A percentile compares a stretch with the other conserved stretches of the same genome.
phyloP scores from a whole-genome alignment of 192 early-diverging fungal species.

The Coemansia sp. region DNA sequence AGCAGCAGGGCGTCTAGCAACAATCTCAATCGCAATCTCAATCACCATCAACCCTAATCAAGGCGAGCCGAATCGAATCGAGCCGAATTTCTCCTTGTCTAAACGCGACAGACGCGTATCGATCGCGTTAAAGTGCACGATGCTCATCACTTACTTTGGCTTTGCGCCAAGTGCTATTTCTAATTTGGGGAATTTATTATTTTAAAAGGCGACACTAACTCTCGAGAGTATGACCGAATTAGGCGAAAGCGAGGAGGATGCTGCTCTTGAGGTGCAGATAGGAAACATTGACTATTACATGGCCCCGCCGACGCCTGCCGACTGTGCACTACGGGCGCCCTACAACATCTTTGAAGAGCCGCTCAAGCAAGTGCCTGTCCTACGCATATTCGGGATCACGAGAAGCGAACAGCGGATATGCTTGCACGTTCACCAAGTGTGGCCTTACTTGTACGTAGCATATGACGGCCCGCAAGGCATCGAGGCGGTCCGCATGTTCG shows the following conservation, averaged over 20 bases:
- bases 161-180: background rate
- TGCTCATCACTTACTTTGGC: background rate
- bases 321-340: constrained; percentile 27
- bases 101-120: no score
- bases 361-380: constrained; percentile 53
- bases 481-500: constrained; percentile 29
- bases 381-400: constrained; percentile 83
- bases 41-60: background rate
- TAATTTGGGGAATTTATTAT: background rate
- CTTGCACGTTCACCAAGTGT: constrained; percentile 83
- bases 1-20: background rate
- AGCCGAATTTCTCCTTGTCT: background rate
- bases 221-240: background rate
- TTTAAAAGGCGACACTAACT: background rate
- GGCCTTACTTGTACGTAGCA: constrained; percentile 81
- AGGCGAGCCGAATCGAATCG: background rate
- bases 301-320: constrained; percentile 26
- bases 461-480: constrained; percentile 50
- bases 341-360: constrained; percentile 42
- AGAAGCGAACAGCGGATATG: constrained; percentile 70
- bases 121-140: background rate
- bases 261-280: constrained; percentile 58
- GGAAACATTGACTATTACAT: constrained; percentile 68
- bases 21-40: background rate
- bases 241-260: background rate